A percentile compares a stretch with the other conserved stretches of the same genome.
phyloP scores from a whole-genome alignment of 2,329 filamentous ascomycete genomes.

The Harringtonia aguacate region DNA sequence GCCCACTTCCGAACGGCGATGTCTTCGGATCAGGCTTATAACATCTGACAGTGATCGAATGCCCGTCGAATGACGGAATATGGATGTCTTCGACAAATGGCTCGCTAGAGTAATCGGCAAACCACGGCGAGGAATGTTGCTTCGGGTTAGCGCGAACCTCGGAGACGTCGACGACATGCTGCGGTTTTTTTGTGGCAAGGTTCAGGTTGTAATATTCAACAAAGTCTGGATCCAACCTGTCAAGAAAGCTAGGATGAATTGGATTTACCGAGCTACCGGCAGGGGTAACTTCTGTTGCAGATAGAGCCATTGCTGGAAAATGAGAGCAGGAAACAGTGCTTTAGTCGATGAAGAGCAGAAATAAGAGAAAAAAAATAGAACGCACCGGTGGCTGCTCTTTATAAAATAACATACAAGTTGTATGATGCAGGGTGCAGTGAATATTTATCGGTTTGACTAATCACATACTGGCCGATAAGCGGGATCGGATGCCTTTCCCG shows the following conservation, averaged over 20 bases:
- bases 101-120: neutral
- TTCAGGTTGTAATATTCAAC: neutral
- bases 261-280: too few species aligned
- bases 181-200: neutral
- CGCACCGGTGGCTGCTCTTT: too few species aligned
- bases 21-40: neutral
- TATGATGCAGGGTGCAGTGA: too few species aligned
- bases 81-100: neutral
- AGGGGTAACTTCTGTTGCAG: too few species aligned
- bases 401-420: too few species aligned
- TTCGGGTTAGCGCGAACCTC: neutral
- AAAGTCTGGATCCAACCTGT: conserved; percentile 1
- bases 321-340: too few species aligned
- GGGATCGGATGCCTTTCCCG: too few species aligned
- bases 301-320: too few species aligned
- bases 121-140: neutral
- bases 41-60: neutral
- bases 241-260: neutral
- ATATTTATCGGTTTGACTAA: too few species aligned
- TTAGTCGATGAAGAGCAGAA: too few species aligned
- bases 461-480: too few species aligned
- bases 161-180: neutral
- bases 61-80: neutral
- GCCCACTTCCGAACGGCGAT: neutral
- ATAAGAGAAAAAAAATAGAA: too few species aligned